Evolutionary conservation across 2,329 filamentous ascomycete genomes (phyloP).

Genomic region (Ceratocystis albifundus): DNA sequence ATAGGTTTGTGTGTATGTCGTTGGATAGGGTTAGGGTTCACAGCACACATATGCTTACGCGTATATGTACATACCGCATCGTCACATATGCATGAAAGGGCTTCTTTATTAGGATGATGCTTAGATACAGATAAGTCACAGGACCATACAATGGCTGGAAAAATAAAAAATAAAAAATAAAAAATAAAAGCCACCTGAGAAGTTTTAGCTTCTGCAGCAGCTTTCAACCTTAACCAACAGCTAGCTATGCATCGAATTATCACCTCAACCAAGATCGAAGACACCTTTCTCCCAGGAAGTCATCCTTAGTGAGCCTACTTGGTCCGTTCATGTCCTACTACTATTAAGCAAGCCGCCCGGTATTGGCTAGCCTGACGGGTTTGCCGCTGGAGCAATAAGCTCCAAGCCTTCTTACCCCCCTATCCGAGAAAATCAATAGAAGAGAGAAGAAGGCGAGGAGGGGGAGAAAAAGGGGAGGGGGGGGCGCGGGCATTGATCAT

Average conservation of each 20-base stretch:
- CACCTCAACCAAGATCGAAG: not conserved
- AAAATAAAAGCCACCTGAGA: not conserved
- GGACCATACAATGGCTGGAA: not conserved
- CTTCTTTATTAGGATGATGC: not conserved
- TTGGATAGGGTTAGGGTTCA: not conserved
- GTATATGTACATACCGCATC: too few species aligned
- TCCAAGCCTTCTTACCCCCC: not conserved
- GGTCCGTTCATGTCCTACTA: slow-evolving; percentile 1
- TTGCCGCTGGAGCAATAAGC: slow-evolving; percentile 14
- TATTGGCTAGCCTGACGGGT: not conserved
- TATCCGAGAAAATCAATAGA: not conserved
- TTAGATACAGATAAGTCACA: not conserved
- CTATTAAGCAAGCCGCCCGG: slow-evolving; percentile 1
- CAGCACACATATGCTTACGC: not conserved
- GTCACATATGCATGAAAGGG: not conserved
- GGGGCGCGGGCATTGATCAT: slow-evolving; percentile 9
- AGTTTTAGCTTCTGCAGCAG: not conserved
- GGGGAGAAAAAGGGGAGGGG: not conserved
- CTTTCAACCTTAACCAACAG: not conserved
- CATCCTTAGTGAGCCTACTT: not conserved
- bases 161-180: too few species aligned
- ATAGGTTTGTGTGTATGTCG: not conserved
- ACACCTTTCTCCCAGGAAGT: not conserved
- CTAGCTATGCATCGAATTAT: not conserved
- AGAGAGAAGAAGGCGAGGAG: not conserved